These are phyloP conservation scores for Chondrostereum purpureum DNA, from an alignment of 1,284 basidiomycete species.

Conservation along the genomic window DNA sequence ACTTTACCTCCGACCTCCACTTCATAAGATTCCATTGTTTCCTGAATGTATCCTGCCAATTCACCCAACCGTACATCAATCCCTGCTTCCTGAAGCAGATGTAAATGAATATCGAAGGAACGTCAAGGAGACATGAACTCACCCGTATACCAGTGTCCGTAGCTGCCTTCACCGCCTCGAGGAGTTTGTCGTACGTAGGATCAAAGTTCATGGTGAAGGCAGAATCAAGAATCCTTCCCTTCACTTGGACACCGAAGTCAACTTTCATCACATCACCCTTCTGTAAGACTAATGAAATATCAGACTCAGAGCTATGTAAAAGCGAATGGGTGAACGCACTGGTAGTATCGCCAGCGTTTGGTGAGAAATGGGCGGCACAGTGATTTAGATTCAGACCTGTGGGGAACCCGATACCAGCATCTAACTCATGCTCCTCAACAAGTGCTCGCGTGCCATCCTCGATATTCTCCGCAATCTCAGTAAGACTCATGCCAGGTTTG, in stretches of 20 bases:
- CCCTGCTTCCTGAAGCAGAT: slow-evolving; percentile 73
- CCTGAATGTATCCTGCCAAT: slow-evolving; percentile 89
- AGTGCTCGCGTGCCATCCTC: slow-evolving; percentile 88
- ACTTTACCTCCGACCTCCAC: slow-evolving; percentile 87
- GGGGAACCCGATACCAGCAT: slow-evolving; percentile 91
- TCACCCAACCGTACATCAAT: slow-evolving; percentile 95
- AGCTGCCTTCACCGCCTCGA: slow-evolving; percentile 91
- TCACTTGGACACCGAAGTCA: slow-evolving; percentile 96
- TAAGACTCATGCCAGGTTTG: slow-evolving; percentile 92
- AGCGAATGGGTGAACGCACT: slow-evolving; percentile 48
- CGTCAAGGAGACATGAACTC: slow-evolving; percentile 9
- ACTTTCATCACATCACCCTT: slow-evolving; percentile 90
- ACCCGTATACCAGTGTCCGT: slow-evolving; percentile 88
- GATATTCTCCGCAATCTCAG: slow-evolving; percentile 89
- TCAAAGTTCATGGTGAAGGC: slow-evolving; percentile 93
- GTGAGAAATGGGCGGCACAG: slow-evolving; percentile 95
- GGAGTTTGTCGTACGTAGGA: slow-evolving; percentile 82
- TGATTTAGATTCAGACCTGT: slow-evolving; percentile 96
- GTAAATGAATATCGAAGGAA: background rate
- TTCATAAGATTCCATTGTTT: slow-evolving; percentile 99
- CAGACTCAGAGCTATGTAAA: too few species aligned
- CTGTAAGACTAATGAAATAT: slow-evolving; percentile 8
- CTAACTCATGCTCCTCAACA: slow-evolving; percentile 86
- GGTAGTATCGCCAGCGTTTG: slow-evolving; percentile 89
- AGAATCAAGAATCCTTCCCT: slow-evolving; percentile 91